A percentile compares a stretch with the other conserved stretches of the same genome.
These are phyloP conservation scores for Spathaspora passalidarum DNA, from an alignment of 805 yeast genomes.

Conservation along the genomic window DNA sequence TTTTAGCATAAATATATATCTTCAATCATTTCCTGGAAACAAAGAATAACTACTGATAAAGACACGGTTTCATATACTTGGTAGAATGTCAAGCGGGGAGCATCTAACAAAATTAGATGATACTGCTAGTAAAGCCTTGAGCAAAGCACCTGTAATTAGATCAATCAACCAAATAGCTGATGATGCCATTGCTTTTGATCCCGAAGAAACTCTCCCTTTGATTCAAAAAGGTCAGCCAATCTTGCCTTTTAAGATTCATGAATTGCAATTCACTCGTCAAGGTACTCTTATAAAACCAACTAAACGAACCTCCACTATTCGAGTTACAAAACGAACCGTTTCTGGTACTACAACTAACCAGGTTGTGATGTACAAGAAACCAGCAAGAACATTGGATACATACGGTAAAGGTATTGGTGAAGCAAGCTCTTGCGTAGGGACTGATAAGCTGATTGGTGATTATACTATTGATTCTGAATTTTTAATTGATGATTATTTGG, in stretches of 20 bases:
- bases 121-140: background rate
- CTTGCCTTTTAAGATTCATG: background rate
- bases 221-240: background rate
- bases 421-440: too few species aligned
- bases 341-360: too few species aligned
- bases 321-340: too few species aligned
- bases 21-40: background rate
- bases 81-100: background rate
- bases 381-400: background rate
- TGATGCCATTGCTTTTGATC: background rate
- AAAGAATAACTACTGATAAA: background rate
- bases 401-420: background rate
- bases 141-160: background rate
- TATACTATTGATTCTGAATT: background rate
- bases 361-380: too few species aligned
- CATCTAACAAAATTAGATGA: background rate
- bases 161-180: background rate
- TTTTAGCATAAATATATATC: background rate
- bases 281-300: background rate
- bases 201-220: background rate
- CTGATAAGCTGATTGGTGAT: background rate
- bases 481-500: background rate
- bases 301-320: background rate
- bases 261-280: background rate
- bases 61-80: too few species aligned